phyloP scores from a whole-genome alignment of 2,329 filamentous ascomycete species.

The Ceratocystis huliohia region DNA sequence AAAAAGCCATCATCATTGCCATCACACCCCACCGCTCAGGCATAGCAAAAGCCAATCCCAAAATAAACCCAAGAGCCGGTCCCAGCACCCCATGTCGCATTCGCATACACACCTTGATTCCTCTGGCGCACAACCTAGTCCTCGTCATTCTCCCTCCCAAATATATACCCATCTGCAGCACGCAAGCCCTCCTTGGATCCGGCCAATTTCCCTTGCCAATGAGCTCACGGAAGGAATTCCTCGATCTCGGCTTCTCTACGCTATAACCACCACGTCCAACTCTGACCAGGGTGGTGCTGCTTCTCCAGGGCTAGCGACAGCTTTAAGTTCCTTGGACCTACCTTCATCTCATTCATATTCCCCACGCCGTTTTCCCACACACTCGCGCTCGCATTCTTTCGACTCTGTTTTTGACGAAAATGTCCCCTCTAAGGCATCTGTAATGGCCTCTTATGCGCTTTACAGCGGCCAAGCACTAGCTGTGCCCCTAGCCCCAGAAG shows the following conservation, averaged over 20 bases:
- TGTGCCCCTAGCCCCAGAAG: constrained; percentile 10
- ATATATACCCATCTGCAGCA: constrained; percentile 3
- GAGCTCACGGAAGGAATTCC: constrained; percentile 19
- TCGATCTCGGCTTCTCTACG: constrained; percentile 21
- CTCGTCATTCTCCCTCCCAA: constrained; percentile 2
- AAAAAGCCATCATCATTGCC: not conserved
- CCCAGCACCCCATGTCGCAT: constrained; percentile 12
- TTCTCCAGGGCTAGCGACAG: constrained; percentile 12
- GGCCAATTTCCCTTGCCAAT: constrained; percentile 19
- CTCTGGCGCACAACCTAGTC: not conserved
- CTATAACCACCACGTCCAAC: constrained; percentile 16
- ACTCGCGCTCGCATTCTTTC: constrained; percentile 19
- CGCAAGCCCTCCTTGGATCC: constrained; percentile 17
- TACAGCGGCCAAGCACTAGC: constrained; percentile 18
- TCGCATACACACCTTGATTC: constrained; percentile 5
- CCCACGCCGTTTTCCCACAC: constrained; percentile 3
- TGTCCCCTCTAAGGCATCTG: constrained; percentile 18
- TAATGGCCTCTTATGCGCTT: constrained; percentile 21
- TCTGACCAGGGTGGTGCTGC: constrained; percentile 15
- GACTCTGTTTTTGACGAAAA: constrained; percentile 20
- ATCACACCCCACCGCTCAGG: not conserved
- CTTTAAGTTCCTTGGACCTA: constrained; percentile 19
- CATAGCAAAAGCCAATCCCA: not conserved
- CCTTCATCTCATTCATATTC: constrained; percentile 15
- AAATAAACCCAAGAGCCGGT: not conserved